Evolutionary conservation across 2,329 filamentous ascomycete genomes (phyloP).

Genomic region (Aureobasidium sp.): DNA sequence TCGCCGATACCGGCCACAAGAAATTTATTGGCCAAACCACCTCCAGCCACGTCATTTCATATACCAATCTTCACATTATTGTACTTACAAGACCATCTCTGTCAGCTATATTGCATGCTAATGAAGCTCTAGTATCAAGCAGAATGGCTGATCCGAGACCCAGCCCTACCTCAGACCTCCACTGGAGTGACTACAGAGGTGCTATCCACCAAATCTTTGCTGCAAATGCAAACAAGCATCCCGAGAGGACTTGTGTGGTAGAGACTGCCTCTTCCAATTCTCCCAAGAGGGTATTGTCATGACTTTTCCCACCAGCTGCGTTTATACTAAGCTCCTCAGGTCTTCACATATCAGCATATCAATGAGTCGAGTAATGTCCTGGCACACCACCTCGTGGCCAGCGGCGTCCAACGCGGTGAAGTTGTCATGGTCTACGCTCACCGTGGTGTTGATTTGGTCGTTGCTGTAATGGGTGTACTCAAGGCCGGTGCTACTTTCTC

Average conservation of each 20-base stretch:
- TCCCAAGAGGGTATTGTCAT: conserved; percentile 19
- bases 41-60: background rate
- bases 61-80: background rate
- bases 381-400: conserved; percentile 67
- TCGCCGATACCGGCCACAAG: conserved; percentile 6
- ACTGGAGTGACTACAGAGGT: conserved; percentile 58
- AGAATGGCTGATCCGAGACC: conserved; percentile 35
- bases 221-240: conserved; percentile 57
- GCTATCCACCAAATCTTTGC: conserved; percentile 65
- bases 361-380: conserved; percentile 74
- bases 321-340: background rate
- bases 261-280: conserved; percentile 49
- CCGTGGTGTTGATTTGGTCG: conserved; percentile 67
- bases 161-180: conserved; percentile 58
- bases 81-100: background rate
- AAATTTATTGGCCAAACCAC: background rate
- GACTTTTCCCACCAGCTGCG: background rate
- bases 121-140: background rate
- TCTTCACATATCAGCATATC: conserved; percentile 81
- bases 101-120: background rate
- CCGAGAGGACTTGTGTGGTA: conserved; percentile 59
- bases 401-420: conserved; percentile 68
- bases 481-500: conserved; percentile 52
- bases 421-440: conserved; percentile 91
- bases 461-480: conserved; percentile 68